Percentiles rank a stretch among this genome's conserved stretches.
phyloP scores from a whole-genome alignment of 768 basidiomycete genomes.

The Suillus alpinus region DNA sequence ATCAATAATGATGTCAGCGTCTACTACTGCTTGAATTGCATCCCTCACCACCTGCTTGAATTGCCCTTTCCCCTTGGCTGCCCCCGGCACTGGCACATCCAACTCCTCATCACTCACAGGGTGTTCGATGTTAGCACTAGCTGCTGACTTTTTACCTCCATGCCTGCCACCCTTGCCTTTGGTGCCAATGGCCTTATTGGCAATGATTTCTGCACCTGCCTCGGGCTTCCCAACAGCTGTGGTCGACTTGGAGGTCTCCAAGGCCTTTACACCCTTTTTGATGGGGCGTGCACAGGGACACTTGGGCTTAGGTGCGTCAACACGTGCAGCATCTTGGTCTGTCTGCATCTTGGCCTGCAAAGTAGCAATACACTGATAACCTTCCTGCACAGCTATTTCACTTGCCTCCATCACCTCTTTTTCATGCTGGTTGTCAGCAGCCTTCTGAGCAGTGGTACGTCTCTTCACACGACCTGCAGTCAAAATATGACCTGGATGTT shows the following conservation, averaged over 20 bases:
- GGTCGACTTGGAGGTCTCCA: too few species aligned
- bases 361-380: not conserved
- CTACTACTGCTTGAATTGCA: not conserved
- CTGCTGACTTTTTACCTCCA: too few species aligned
- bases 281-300: too few species aligned
- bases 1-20: not conserved
- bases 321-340: too few species aligned
- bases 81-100: not conserved
- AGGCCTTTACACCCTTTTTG: too few species aligned
- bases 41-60: not conserved
- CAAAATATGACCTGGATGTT: slow-evolving; percentile 3
- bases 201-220: too few species aligned
- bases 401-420: slow-evolving; percentile 5
- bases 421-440: slow-evolving; percentile 7
- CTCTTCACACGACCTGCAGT: not conserved
- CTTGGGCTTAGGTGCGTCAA: too few species aligned
- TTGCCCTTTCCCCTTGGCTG: not conserved
- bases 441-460: slow-evolving; percentile 10
- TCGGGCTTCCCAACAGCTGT: too few species aligned
- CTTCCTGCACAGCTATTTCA: not conserved
- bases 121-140: not conserved
- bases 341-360: slow-evolving; percentile 7
- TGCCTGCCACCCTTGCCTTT: too few species aligned
- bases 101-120: not conserved
- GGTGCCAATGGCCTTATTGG: too few species aligned